These are phyloP conservation scores for Cicer bijugum DNA, from an alignment of 306 rosid species.

Conservation along the genomic window DNA sequence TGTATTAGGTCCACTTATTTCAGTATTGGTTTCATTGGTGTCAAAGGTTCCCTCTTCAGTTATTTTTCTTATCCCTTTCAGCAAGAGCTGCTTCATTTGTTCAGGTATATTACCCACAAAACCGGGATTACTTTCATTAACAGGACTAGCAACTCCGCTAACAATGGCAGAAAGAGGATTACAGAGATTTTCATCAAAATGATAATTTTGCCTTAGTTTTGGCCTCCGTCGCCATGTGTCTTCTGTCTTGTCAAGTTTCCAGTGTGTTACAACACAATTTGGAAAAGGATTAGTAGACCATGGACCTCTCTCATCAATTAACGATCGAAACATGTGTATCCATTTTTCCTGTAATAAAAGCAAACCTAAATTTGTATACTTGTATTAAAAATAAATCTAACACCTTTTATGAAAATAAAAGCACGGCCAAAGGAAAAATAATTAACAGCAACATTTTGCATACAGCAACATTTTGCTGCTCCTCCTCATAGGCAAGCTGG, in stretches of 20 bases:
- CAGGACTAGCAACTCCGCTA: slow-evolving; percentile 54
- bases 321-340: slow-evolving; percentile 93
- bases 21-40: slow-evolving; percentile 59
- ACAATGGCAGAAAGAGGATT: slow-evolving; percentile 62
- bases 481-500: slow-evolving; percentile 84
- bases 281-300: slow-evolving; percentile 95
- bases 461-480: slow-evolving; percentile 92
- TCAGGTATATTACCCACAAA: slow-evolving; percentile 83
- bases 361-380: slow-evolving; percentile 39
- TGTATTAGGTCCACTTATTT: slow-evolving; percentile 60
- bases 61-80: slow-evolving; percentile 83
- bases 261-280: slow-evolving; percentile 65
- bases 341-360: slow-evolving; percentile 82
- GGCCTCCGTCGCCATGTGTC: slow-evolving; percentile 88
- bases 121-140: slow-evolving; percentile 67
- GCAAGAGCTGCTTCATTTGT: slow-evolving; percentile 88
- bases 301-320: slow-evolving; percentile 98
- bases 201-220: slow-evolving; percentile 84
- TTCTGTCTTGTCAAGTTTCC: slow-evolving; percentile 98
- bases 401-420: slow-evolving; percentile 31
- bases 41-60: slow-evolving; percentile 85
- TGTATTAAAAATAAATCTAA: slow-evolving; percentile 33
- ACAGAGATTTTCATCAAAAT: slow-evolving; percentile 88
- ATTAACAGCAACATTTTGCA: slow-evolving; percentile 39
- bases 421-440: background rate